Evolutionary conservation across 73 alveolate species (phyloP).

Genomic region (Paramecium biaurelia): DNA sequence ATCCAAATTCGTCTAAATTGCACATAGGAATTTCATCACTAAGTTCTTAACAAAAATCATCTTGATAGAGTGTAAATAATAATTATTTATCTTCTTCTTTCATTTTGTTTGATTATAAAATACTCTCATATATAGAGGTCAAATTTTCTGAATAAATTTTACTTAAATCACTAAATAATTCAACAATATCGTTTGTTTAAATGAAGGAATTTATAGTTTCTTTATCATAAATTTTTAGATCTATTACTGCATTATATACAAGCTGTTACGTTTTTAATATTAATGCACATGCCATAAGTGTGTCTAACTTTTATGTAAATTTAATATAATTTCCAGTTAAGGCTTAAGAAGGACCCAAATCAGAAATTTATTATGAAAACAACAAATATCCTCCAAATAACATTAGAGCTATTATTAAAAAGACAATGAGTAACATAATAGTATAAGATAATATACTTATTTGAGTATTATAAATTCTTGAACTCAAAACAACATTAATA

Average conservation of each 20-base stretch:
- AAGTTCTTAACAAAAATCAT: neutral
- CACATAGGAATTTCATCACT: neutral
- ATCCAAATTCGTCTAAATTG: neutral
- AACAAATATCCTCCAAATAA: neutral
- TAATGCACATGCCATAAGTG: neutral
- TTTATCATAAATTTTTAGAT: neutral
- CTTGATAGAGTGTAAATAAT: neutral
- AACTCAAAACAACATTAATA: neutral
- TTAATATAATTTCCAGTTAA: neutral
- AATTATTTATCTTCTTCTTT: neutral
- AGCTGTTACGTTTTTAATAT: neutral
- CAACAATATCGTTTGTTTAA: neutral
- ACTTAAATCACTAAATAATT: neutral
- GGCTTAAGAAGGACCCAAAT: neutral
- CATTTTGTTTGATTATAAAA: neutral
- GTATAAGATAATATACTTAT: neutral
- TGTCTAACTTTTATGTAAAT: neutral
- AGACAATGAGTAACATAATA: neutral
- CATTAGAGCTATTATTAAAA: neutral
- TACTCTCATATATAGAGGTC: neutral
- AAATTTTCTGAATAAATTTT: neutral
- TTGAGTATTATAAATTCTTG: constrained; percentile 23
- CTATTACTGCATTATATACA: neutral
- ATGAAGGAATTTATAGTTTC: neutral
- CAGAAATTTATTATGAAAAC: neutral